These are phyloP conservation scores for Eleusine coracana DNA, from an alignment of 176 grass and related monocot genomes.

Conservation along the genomic window DNA sequence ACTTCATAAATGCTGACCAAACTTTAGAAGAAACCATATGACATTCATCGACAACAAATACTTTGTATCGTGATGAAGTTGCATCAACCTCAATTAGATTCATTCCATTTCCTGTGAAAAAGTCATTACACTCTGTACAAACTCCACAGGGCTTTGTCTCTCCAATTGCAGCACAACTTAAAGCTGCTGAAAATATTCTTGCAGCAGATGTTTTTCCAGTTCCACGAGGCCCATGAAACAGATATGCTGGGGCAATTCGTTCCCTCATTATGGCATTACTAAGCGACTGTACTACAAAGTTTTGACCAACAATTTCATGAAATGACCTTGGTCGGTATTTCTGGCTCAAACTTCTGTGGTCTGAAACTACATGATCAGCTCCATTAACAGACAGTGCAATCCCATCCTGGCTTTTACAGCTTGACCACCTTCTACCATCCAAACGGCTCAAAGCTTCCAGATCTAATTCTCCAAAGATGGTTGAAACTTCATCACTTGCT, in stretches of 20 bases:
- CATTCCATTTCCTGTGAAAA: conserved; percentile 59
- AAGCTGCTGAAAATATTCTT: conserved; percentile 82
- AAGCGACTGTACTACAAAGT: conserved; percentile 91
- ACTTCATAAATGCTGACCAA: conserved; percentile 87
- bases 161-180: conserved; percentile 66
- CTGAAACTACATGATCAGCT: conserved; percentile 57
- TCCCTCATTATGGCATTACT: conserved; percentile 82
- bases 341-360: conserved; percentile 92
- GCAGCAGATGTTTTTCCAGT: conserved; percentile 93
- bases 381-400: conserved; percentile 45
- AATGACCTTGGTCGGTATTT: conserved; percentile 86
- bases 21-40: conserved; percentile 89
- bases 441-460: conserved; percentile 93
- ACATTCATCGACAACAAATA: conserved; percentile 91
- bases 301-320: conserved; percentile 89
- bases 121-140: conserved; percentile 69
- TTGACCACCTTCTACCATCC: conserved; percentile 98
- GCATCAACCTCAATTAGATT: conserved; percentile 86
- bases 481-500: conserved; percentile 80
- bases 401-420: conserved; percentile 91
- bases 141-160: conserved; percentile 81
- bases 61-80: conserved; percentile 72
- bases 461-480: conserved; percentile 91
- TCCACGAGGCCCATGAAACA: conserved; percentile 97
- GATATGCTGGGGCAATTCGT: conserved; percentile 85